These are phyloP conservation scores for Euphorbia schlechtendalii DNA, from an alignment of 441 rosid genomes.

Conservation along the genomic window DNA sequence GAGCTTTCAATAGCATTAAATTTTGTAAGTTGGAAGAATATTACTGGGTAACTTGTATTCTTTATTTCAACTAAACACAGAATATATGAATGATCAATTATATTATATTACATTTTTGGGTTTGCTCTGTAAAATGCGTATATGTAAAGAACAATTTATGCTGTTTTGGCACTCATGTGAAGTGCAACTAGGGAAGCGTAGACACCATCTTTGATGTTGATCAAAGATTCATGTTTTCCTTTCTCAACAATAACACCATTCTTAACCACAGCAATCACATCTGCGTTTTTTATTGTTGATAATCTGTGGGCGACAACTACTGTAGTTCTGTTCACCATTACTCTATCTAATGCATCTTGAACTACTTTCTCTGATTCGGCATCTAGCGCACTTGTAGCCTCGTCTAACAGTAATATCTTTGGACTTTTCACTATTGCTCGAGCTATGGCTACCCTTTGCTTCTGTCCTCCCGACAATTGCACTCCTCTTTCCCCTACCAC, in stretches of 20 bases:
- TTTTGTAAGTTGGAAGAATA: too few relatives aligned
- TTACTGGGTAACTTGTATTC: too few relatives aligned
- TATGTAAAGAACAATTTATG: neutral
- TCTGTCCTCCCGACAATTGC: slow-evolving; percentile 72
- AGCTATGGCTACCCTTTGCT: too few relatives aligned
- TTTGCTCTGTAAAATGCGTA: neutral
- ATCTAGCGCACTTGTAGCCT: too few relatives aligned
- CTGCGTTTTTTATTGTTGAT: slow-evolving; percentile 57
- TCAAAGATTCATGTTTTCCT: slow-evolving; percentile 53
- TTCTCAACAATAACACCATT: slow-evolving; percentile 66
- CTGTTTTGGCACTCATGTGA: slow-evolving; percentile 39
- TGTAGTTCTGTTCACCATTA: slow-evolving; percentile 59
- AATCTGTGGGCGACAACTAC: slow-evolving; percentile 68
- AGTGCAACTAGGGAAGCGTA: slow-evolving; percentile 62
- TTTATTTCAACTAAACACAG: neutral
- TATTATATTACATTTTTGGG: neutral
- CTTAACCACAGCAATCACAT: too few relatives aligned
- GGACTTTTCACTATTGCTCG: too few relatives aligned
- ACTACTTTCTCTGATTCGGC: slow-evolving; percentile 69
- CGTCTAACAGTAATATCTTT: too few relatives aligned
- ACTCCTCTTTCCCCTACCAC: slow-evolving; percentile 74
- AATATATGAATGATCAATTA: neutral
- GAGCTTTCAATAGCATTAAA: neutral
- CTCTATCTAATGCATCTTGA: too few relatives aligned
- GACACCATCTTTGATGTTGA: slow-evolving; percentile 45